Conservation (phyloP, 2,329 filamentous ascomycete species). For the Clarireedia homoeocarpa region DNA sequence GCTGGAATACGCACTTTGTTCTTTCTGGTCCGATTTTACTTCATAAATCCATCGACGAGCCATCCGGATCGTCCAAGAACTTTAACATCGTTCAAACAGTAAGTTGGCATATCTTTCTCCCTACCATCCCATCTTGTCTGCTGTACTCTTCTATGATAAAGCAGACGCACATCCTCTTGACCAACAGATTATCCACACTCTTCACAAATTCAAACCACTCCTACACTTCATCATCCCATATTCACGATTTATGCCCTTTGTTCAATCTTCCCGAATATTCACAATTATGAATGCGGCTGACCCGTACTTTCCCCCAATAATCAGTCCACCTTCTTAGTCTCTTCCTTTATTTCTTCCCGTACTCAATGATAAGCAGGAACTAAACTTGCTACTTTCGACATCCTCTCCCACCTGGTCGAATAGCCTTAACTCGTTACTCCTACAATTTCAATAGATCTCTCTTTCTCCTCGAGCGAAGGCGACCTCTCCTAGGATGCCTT, state of each 20-base stretch:
- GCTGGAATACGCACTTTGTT: neutral
- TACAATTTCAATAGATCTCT: neutral
- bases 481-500: conserved; percentile 58
- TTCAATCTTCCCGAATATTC: neutral
- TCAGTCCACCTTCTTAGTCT: conserved; percentile 11
- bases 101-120: too few relatives aligned
- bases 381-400: conserved; percentile 15
- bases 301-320: conserved; percentile 14
- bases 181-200: too few relatives aligned
- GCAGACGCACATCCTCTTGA: too few relatives aligned
- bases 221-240: too few relatives aligned
- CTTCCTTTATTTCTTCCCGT: conserved; percentile 2
- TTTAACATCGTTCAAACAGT: too few relatives aligned
- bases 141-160: too few relatives aligned
- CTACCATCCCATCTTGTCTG: too few relatives aligned
- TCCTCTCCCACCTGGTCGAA: conserved; percentile 12
- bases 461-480: neutral
- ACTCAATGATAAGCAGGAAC: conserved; percentile 19
- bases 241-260: neutral
- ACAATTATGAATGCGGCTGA: conserved; percentile 17
- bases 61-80: neutral
- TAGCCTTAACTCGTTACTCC: conserved; percentile 10
- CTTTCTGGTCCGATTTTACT: neutral
- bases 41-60: neutral
- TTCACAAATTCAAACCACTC: too few relatives aligned